phyloP scores from a whole-genome alignment of 352 stramenopile species.

The Thalassiosira tumida region DNA sequence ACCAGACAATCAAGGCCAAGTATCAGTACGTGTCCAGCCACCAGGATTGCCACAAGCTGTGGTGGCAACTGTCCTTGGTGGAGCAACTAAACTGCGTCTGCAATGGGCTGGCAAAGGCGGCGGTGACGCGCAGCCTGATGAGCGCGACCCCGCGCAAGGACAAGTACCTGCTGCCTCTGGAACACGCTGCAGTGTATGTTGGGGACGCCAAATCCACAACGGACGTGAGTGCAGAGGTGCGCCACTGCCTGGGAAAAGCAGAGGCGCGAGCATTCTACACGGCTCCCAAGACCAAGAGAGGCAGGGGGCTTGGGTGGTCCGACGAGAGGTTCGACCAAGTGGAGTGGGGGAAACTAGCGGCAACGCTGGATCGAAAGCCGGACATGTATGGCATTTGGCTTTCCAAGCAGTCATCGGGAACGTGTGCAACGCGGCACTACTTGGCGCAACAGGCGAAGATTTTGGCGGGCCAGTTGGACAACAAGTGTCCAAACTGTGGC shows the following conservation, averaged over 20 bases:
- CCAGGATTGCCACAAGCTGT: constrained; percentile 29
- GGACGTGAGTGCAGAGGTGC: neutral
- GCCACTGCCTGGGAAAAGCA: neutral
- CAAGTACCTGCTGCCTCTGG: constrained; percentile 35
- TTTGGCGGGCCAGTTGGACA: too few relatives aligned
- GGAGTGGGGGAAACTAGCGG: neutral
- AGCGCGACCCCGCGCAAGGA: constrained; percentile 9
- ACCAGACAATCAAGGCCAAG: too few relatives aligned
- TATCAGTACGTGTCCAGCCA: too few relatives aligned
- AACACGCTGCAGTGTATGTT: constrained; percentile 21
- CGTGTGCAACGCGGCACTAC: constrained; percentile 53
- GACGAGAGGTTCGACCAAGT: constrained; percentile 28
- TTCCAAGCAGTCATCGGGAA: constrained; percentile 57
- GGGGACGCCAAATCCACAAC: constrained; percentile 17
- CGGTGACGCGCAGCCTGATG: neutral
- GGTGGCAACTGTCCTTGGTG: neutral
- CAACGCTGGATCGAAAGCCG: constrained; percentile 8
- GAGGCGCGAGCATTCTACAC: neutral
- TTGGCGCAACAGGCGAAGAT: constrained; percentile 29
- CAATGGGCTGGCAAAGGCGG: constrained; percentile 46
- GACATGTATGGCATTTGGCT: constrained; percentile 40
- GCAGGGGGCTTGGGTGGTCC: too few relatives aligned
- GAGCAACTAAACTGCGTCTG: constrained; percentile 55
- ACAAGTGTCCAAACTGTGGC: too few relatives aligned
- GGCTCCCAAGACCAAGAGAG: neutral